These are phyloP conservation scores for Kuraishia piskuri DNA, from an alignment of 805 yeast species.

Conservation along the genomic window DNA sequence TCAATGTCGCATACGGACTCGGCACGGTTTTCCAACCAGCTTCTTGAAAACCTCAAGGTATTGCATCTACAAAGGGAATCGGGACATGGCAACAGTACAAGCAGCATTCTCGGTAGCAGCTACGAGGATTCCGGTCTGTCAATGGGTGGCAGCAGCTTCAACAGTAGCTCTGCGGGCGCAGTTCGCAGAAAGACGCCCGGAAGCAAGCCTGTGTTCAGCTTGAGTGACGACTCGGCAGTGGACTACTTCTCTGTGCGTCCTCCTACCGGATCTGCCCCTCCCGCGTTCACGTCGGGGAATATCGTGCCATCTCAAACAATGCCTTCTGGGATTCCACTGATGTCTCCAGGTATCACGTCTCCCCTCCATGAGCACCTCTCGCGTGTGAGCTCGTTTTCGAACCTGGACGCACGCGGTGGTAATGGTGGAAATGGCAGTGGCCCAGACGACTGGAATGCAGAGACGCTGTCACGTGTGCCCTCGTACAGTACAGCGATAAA, in stretches of 20 bases:
- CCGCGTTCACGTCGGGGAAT: conserved; percentile 7
- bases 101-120: background rate
- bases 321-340: conserved; percentile 2
- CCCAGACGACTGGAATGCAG: conserved; percentile 29
- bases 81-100: background rate
- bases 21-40: conserved; percentile 17
- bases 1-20: conserved; percentile 16
- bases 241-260: conserved; percentile 24
- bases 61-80: conserved; percentile 41
- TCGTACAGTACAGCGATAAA: conserved; percentile 75
- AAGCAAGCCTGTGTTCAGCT: conserved; percentile 20
- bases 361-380: conserved; percentile 52
- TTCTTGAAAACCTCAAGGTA: conserved; percentile 44
- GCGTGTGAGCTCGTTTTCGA: conserved; percentile 42
- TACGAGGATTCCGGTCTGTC: background rate
- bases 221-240: conserved; percentile 14
- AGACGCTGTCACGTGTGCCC: conserved; percentile 63
- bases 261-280: conserved; percentile 12
- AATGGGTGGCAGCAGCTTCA: background rate
- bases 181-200: conserved; percentile 7
- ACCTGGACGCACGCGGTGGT: conserved; percentile 8
- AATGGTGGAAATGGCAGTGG: background rate
- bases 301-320: background rate
- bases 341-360: conserved; percentile 34
- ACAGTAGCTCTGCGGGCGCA: background rate